Evolutionary conservation across 176 grass and related monocot genomes (phyloP), one percentile per base, ranked within the genome.

Genomic region (Oropetium thomaeum): DNA sequence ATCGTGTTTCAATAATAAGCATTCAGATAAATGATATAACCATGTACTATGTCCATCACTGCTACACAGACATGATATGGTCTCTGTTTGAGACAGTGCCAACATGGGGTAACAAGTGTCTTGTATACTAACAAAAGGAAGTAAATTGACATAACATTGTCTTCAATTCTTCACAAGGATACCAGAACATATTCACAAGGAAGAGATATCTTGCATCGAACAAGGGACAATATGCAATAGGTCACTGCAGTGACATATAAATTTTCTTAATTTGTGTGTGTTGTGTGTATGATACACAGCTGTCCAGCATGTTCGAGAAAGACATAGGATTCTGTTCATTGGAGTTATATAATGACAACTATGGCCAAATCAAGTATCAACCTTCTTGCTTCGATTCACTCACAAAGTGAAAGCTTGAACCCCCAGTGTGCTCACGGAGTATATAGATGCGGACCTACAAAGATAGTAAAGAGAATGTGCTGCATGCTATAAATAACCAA

Each of bases 381-480:
- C 94, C 94, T 97, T 97, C 90, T 78, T 85, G 70, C 64, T 93
- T 88, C 83, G 85, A 81, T 73, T 84, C 79, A 74, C 76, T 79
- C 61, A 93, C 90, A 78, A 89, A 89, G 63, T 93, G 90, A 78
- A 93, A 86, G 66, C 67, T 93, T 81, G 90, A 93, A 65, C 77
- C 87, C 43, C 85, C 83, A 43, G 61, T 70, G 33, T 88, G 82
- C 48, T 97, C 88, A 75, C 69, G 74, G 89, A 93, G 88, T 81
- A 80, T 85, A 89, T 97, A 97, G 65, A 97, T 83, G n/a, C 78
- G 67, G 42, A 97, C 86, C 94, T 97, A 86, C 58, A 73, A 77
- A 62, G 33, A 83, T 73, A 51, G 45, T 59, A 55, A 42, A 63
- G 20, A 54, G 25, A 81, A 16, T 68, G 58, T 63, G 22, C 23